Evolutionary conservation across 345 rosid genomes (phyloP), one percentile per base, ranked within the genome.

Genomic region (Corchorus olitorius): DNA sequence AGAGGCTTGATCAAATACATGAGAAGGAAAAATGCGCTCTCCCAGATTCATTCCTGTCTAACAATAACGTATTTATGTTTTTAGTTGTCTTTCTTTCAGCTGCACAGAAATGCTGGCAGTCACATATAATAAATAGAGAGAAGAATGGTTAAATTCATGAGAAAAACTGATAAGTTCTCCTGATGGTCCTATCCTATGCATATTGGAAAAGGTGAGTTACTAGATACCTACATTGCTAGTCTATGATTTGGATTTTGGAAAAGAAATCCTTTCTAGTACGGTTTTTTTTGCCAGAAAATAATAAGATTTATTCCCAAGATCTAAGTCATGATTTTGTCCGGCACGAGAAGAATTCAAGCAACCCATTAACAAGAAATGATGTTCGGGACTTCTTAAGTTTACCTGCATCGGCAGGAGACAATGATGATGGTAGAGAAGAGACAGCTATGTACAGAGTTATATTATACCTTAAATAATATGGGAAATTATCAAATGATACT

Each of bases 391-490:
- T 50, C 56, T 75, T 39, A 10, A 6, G 48, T 55, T 9, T 39
- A 45, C 45, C 52, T 45, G 20, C n/a, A 33, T 37, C 20, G 48
- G 56, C 2, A 4, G 8, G 53, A 39, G n/a, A 19, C 8, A 39
- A 46, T 13, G 35, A 43, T 75, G 53, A 63, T 75, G 4, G 27
- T 15, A 11, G 56, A 52, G 49, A 69, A 15, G 17, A 53, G n/a
- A 49, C 53, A 35, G 35, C 53, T 49, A 53, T 2, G 16, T 46
- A 34, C 8, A 4, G 39, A 37, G 27, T 75, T 50, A 13, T 75
- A 49, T 55, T 5, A 74, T 83, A 94, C 98, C 98, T 94, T 75
- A 94, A 81, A 86, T 91, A 91, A 78, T 94, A 93, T 39, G 98
- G 98, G 73, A 94, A 94, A 68, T 84, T 78, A 43, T 93, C 92